Evolutionary conservation across 345 rosid genomes (phyloP), one percentile per base, ranked within the genome.

Genomic region (Turritis glabra): DNA sequence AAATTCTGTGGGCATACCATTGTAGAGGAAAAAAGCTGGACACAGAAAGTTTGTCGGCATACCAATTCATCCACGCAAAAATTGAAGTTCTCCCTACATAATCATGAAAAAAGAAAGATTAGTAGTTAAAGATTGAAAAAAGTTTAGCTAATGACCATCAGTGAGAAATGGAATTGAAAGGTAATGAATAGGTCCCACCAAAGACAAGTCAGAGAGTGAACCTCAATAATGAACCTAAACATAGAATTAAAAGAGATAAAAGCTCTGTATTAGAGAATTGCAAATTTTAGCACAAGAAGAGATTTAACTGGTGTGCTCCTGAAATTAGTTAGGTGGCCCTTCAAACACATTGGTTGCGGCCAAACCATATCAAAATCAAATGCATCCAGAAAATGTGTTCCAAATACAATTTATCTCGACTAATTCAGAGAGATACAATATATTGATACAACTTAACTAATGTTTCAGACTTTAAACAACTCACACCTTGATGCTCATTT

Each of bases 231-330:
- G 75, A 57, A 58, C 47, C 52, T 48, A 58, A 37, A 51, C 66
- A 75, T 14, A 21, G 7, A 66, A 47, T 38, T 9, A 37, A 58
- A 48, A 59, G 8, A 30, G 21, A 18, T 27, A 47, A 22, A 68
- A 58, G 18, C 47, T 62, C 21, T 69, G 33, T 67, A 32, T 18
- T 33, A 17, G 13, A 65, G 38, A 59, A 37, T 12, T 26, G 53
- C 35, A 74, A 35, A 37, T 8, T 38, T 35, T 67, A 68, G 64
- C 51, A 57, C 79, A 67, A 48, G 29, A 70, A 30, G 50, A 46
- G 2, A n/a, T 32, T n/a, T 46, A 59, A 11, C 11, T 23, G 48
- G 30, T 4, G 1, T 25, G 18, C 25, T 58, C 66, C 35, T 51
- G 44, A n/a, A 17, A 51, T 13, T 63, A 30, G 37, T 65, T 44